These are phyloP conservation scores for Colletotrichum magnum DNA, from an alignment of 2,329 filamentous ascomycete genomes.

Conservation along the genomic window DNA sequence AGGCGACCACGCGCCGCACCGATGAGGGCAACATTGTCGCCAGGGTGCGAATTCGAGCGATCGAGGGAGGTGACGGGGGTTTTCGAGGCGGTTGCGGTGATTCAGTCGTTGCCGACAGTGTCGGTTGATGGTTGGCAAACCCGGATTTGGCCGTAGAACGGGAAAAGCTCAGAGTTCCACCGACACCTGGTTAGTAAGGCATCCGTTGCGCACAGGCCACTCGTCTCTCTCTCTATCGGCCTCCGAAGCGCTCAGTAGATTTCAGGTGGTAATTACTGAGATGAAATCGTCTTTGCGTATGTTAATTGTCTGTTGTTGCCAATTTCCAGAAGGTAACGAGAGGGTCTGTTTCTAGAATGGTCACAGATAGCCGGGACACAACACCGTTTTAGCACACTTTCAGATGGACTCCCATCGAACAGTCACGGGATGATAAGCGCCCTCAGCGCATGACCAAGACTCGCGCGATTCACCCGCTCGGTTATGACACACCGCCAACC, in stretches of 20 bases:
- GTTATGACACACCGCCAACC: slow-evolving; percentile 37
- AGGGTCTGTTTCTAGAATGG: background rate
- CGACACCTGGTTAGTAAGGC: slow-evolving; percentile 38
- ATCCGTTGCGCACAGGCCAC: slow-evolving; percentile 33
- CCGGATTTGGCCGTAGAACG: slow-evolving; percentile 53
- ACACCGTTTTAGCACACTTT: background rate
- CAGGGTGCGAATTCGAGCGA: slow-evolving; percentile 42
- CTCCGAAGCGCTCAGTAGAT: slow-evolving; percentile 10
- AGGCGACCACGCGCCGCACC: slow-evolving; percentile 67
- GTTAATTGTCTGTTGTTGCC: background rate
- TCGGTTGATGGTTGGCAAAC: slow-evolving; percentile 48
- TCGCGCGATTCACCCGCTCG: slow-evolving; percentile 29
- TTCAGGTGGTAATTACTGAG: background rate
- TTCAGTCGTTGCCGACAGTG: slow-evolving; percentile 49
- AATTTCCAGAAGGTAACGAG: slow-evolving; percentile 12
- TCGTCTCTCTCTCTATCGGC: background rate
- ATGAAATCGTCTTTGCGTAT: slow-evolving; percentile 22
- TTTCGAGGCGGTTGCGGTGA: slow-evolving; percentile 16
- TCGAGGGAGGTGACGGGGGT: slow-evolving; percentile 16
- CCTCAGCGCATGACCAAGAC: slow-evolving; percentile 28
- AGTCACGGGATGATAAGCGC: slow-evolving; percentile 28
- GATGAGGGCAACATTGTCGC: slow-evolving; percentile 64
- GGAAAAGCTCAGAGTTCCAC: slow-evolving; percentile 51
- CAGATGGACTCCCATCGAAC: background rate
- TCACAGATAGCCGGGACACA: background rate